Percentiles rank a stretch among this genome's conserved stretches.
These are phyloP conservation scores for Dactylella cylindrospora DNA, from an alignment of 2,329 filamentous ascomycete species.

Conservation along the genomic window DNA sequence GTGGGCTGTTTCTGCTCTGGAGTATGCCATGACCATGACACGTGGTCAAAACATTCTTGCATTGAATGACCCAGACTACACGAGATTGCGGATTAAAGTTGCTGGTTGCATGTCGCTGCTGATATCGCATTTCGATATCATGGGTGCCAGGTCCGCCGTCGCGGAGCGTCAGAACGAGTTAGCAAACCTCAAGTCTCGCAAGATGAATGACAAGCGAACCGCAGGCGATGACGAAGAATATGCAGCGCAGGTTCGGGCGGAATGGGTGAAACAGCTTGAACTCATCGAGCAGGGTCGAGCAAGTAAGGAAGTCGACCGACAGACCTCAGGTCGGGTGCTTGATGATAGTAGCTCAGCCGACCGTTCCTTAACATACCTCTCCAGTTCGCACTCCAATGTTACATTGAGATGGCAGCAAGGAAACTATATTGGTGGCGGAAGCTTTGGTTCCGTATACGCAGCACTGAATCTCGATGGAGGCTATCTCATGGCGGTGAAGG, in stretches of 20 bases:
- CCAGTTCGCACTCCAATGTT: conserved; percentile 90
- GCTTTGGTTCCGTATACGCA: conserved; percentile 95
- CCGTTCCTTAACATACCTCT: conserved; percentile 88
- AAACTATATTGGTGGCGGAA: conserved; percentile 95
- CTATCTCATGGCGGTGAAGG: conserved; percentile 97
- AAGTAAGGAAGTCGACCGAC: conserved; percentile 78
- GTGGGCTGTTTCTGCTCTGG: conserved; percentile 92
- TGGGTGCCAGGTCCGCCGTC: conserved; percentile 93
- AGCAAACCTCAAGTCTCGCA: conserved; percentile 72
- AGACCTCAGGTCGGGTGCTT: conserved; percentile 83
- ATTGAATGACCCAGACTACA: conserved; percentile 84
- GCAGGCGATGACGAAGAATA: conserved; percentile 83
- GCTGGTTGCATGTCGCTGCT: conserved; percentile 95
- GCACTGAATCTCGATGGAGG: conserved; percentile 96
- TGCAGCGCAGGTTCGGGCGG: conserved; percentile 69
- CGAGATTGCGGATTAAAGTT: conserved; percentile 78
- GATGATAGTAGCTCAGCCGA: conserved; percentile 96
- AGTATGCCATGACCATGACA: conserved; percentile 98
- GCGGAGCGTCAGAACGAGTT: conserved; percentile 88
- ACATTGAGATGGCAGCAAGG: conserved; percentile 97
- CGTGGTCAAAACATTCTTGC: conserved; percentile 89
- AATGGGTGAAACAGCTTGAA: conserved; percentile 71
- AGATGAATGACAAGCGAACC: conserved; percentile 74
- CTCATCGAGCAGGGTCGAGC: conserved; percentile 77
- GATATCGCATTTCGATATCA: conserved; percentile 98